These are phyloP conservation scores for Hanseniaspora singularis DNA, from an alignment of 805 yeast genomes.

Conservation along the genomic window DNA sequence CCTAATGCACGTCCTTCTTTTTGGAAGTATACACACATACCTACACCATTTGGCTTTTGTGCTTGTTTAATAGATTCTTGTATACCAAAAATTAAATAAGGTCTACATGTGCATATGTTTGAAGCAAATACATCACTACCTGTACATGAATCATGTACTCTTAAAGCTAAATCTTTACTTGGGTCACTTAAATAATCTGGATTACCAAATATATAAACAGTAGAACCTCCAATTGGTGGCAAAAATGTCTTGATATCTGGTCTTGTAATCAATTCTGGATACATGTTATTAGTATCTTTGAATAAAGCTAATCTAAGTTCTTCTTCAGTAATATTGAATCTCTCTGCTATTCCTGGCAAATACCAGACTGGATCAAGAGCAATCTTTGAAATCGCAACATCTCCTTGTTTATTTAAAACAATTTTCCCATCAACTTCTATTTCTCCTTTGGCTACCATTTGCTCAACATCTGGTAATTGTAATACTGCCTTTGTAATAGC, in stretches of 20 bases:
- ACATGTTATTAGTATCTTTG: constrained; percentile 61
- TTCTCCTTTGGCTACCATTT: constrained; percentile 43
- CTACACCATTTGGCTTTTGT: constrained; percentile 47
- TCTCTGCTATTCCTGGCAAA: constrained; percentile 55
- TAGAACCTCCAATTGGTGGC: constrained; percentile 60
- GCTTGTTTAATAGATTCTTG: constrained; percentile 60
- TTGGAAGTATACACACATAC: constrained; percentile 53
- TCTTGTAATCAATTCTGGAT: constrained; percentile 56
- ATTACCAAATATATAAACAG: constrained; percentile 55
- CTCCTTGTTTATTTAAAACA: constrained; percentile 49
- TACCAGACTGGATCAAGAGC: constrained; percentile 66
- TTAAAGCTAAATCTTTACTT: constrained; percentile 39
- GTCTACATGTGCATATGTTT: constrained; percentile 60
- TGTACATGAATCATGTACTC: constrained; percentile 60
- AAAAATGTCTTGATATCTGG: constrained; percentile 54
- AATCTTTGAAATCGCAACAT: constrained; percentile 48
- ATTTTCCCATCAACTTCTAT: constrained; percentile 47
- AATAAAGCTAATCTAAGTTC: constrained; percentile 49
- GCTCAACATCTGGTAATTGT: constrained; percentile 47
- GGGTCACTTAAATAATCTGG: constrained; percentile 44
- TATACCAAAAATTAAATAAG: constrained; percentile 53
- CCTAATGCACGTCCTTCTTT: constrained; percentile 62
- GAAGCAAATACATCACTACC: constrained; percentile 61
- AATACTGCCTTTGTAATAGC: constrained; percentile 56
- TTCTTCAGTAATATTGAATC: constrained; percentile 45